Evolutionary conservation across 1,139 yeast genomes (phyloP), one percentile per base, ranked within the genome.

Genomic region (Arxiozyma bovina): DNA sequence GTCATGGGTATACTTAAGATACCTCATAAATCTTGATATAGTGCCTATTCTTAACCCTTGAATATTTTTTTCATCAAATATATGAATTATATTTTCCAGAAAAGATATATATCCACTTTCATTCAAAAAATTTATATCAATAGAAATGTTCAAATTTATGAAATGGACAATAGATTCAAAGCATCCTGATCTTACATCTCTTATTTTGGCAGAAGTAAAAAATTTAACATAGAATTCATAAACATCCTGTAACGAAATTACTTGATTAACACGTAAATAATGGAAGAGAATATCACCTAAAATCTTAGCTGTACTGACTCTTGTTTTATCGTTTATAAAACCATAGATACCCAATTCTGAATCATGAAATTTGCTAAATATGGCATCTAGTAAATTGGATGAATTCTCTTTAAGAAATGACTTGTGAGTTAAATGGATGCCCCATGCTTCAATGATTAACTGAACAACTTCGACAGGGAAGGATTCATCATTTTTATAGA

Each of bases 111-210:
- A 68, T 18, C 61, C 61, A 11, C 52, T 47, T 23, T 61, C 62
- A 1, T 60, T 59, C 11, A 72, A 52, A 50, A 64, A 70, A 0
- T 62, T 60, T 22, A 56, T 57, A 48, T 70, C 66, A 8, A 56
- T 52, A 1, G 63, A 57, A n/a, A 63, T 54, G 49, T 62, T 63
- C 21, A 71, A 53, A 6, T 64, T 61, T 5, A 64, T 53, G 50
- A 65, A 73, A 49, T 73, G 74, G 17, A 67, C 57, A 8, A 73
- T 54, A 0, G 76, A 70, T 54, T 72, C 71, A 45, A 73, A 61
- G 21, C 71, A 60, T 1, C 72, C 72, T 2, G 65, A 54, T 51
- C 67, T 66, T 9, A 61, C 61, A 50, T 63, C 66, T 25, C 67
- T 60, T 4, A 64, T 53, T 5, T 59, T 53, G 5, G 62, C 52